Conservation (phyloP, 2,329 filamentous ascomycete species). For the Aureobasidium sp. region DNA sequence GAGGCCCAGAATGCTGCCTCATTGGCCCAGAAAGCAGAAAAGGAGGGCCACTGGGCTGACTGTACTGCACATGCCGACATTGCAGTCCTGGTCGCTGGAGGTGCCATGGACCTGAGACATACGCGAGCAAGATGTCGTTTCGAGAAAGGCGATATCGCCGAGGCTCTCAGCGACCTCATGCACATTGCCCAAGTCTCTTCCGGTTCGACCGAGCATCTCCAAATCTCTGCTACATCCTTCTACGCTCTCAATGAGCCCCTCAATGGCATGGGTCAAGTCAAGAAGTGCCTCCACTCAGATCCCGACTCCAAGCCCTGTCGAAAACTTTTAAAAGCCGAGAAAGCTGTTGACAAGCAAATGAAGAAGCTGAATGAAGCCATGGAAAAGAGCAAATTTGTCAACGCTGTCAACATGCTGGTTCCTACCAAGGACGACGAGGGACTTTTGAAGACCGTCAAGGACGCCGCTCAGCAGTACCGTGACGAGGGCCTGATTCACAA, state of each 20-base stretch:
- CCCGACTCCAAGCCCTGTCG: constrained; percentile 96
- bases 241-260: constrained; percentile 77
- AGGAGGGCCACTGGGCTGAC: constrained; percentile 69
- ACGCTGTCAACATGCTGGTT: constrained; percentile 69
- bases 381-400: constrained; percentile 69
- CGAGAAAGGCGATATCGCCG: constrained; percentile 77
- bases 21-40: constrained; percentile 45
- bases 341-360: constrained; percentile 66
- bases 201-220: constrained; percentile 69
- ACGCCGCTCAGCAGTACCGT: constrained; percentile 60
- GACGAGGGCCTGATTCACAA: constrained; percentile 64
- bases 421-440: constrained; percentile 61
- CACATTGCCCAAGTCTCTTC: constrained; percentile 81
- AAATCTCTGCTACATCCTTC: constrained; percentile 85
- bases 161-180: constrained; percentile 77
- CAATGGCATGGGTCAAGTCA: constrained; percentile 70
- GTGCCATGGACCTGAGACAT: constrained; percentile 64
- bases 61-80: constrained; percentile 74
- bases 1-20: constrained; percentile 40
- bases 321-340: constrained; percentile 72
- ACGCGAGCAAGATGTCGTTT: constrained; percentile 76
- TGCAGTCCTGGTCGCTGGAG: constrained; percentile 76
- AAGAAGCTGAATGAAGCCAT: constrained; percentile 61
- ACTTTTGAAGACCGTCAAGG: constrained; percentile 68
- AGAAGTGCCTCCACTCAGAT: constrained; percentile 89